Conservation (phyloP, 2,329 filamentous ascomycete genomes). For the Pseudogymnoascus verrucosus region DNA sequence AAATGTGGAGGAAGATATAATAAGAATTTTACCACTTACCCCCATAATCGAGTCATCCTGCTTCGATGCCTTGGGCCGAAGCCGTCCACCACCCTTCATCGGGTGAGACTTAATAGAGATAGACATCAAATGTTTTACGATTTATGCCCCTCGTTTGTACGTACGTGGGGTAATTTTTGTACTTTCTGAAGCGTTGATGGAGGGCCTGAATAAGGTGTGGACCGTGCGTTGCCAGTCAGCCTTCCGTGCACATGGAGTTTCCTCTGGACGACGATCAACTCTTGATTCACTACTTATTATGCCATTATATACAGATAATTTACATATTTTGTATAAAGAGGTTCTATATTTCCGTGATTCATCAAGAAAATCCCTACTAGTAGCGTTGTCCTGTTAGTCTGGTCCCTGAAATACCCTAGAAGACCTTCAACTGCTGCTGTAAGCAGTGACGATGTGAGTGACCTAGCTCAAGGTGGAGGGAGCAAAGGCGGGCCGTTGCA, state of each 20-base stretch:
- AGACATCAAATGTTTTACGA: not conserved
- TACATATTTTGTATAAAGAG: not conserved
- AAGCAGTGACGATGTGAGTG: not conserved
- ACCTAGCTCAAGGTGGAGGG: not conserved
- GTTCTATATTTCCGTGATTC: not conserved
- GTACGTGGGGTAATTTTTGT: not conserved
- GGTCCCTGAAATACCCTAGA: not conserved
- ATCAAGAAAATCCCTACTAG: not conserved
- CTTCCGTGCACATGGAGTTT: not conserved
- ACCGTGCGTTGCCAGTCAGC: not conserved
- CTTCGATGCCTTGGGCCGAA: conserved; percentile 22
- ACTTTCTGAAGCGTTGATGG: not conserved
- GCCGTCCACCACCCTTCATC: not conserved
- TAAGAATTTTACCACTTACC: conserved; percentile 31
- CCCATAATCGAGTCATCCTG: conserved; percentile 49
- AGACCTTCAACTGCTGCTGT: not conserved
- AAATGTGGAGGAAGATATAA: not conserved
- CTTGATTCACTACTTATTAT: not conserved
- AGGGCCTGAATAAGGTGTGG: not conserved
- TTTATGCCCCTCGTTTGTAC: not conserved
- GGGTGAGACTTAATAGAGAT: not conserved
- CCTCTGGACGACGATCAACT: not conserved
- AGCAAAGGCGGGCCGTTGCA: not conserved
- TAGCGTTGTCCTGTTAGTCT: not conserved
- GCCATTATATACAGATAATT: not conserved